Conservation (phyloP, 73 alveolate genomes). For the Breviolum minutum region DNA sequence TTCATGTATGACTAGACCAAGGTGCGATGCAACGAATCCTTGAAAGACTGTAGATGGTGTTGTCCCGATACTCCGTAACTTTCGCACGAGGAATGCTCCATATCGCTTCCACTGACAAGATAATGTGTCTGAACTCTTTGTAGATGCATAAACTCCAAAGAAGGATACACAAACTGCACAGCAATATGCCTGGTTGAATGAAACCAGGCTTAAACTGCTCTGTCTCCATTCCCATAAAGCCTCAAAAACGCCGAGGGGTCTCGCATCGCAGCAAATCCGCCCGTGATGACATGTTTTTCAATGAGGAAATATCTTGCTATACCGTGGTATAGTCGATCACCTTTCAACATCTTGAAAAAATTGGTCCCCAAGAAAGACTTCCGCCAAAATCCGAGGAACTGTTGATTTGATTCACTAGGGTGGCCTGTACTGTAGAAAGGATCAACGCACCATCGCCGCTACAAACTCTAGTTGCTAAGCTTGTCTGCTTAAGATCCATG, state of each 20-base stretch:
- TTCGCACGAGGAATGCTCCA: neutral
- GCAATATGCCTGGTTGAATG: neutral
- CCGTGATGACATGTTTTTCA: no score
- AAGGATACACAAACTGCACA: conserved; percentile 38
- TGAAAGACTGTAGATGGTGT: neutral
- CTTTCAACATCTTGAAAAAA: no score
- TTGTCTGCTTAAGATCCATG: conserved; percentile 4
- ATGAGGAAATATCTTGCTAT: no score
- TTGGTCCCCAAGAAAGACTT: no score
- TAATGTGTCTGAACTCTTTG: conserved; percentile 36
- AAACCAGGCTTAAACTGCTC: conserved; percentile 7
- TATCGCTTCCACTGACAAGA: neutral
- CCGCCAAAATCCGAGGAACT: neutral
- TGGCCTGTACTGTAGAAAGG: conserved; percentile 44
- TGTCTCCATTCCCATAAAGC: neutral
- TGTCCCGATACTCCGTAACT: neutral
- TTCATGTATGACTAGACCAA: no score
- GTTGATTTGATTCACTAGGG: conserved; percentile 43
- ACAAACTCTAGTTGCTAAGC: conserved; percentile 34
- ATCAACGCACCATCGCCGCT: conserved; percentile 56
- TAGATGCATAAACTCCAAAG: conserved; percentile 56
- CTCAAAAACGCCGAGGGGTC: neutral
- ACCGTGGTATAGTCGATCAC: no score
- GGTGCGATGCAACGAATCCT: neutral
- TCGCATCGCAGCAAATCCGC: no score